A percentile compares a stretch with the other conserved stretches of the same genome.
These are phyloP conservation scores for Bipolaris oryzae DNA, from an alignment of 2,329 filamentous ascomycete genomes.

Conservation along the genomic window DNA sequence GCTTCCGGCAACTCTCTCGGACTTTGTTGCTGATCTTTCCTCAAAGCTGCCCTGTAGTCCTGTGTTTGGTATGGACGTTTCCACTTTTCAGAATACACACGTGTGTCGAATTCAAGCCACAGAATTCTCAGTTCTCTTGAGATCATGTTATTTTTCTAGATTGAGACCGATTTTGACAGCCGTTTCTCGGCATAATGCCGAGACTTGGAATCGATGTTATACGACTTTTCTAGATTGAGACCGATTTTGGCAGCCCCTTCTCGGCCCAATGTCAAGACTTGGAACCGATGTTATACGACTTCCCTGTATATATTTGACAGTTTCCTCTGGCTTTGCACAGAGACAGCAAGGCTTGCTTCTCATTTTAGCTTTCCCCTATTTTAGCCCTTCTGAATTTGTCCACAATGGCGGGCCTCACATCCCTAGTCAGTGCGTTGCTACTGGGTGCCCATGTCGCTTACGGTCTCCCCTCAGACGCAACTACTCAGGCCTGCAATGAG, in stretches of 20 bases:
- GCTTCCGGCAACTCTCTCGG: background rate
- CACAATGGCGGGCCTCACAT: slow-evolving; percentile 10
- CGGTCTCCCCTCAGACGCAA: slow-evolving; percentile 24
- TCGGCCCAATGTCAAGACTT: background rate
- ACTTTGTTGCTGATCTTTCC: background rate
- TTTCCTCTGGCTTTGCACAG: background rate
- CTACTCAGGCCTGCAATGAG: slow-evolving; percentile 25
- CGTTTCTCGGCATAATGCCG: slow-evolving; percentile 1
- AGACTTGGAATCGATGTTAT: background rate
- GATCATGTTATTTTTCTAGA: background rate
- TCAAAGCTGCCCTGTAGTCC: background rate
- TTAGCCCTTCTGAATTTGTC: background rate
- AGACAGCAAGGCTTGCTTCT: background rate
- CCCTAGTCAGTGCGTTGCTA: slow-evolving; percentile 12
- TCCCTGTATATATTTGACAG: background rate
- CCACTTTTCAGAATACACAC: background rate
- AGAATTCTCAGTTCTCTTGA: background rate
- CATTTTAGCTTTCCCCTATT: background rate
- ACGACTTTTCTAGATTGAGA: background rate
- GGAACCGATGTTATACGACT: background rate
- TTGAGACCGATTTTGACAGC: background rate
- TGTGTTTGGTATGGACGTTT: background rate
- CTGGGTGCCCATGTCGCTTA: slow-evolving; percentile 10
- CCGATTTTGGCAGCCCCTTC: background rate
- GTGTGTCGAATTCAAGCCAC: background rate